Evolutionary conservation across 331 rosid genomes (phyloP), one percentile per base, ranked within the genome.

Genomic region (Malus hybrid): DNA sequence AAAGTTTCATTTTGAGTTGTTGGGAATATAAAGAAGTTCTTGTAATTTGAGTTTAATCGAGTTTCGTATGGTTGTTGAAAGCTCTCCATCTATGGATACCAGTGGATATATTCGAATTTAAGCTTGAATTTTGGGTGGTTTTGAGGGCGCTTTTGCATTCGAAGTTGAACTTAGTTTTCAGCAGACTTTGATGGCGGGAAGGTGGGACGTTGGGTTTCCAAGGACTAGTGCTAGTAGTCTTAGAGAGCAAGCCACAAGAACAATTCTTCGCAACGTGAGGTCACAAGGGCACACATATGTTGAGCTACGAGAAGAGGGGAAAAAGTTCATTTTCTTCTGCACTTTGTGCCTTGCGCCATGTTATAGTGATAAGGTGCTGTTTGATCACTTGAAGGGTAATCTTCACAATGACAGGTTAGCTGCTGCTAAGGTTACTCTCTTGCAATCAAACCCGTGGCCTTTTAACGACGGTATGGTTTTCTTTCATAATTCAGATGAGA

Each of bases 371-470:
- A 71, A 80, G 7, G 89, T 81, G 59, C 73, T 93, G 82, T 91
- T 79, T 79, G 88, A 87, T 78, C 98, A 93, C 83, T 83, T 93
- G 87, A 90, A 86, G 73, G 98, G 98, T 39, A 91, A 79, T 81
- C 89, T 91, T 77, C 98, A 93, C 57, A 81, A 67, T 71, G 74
- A 62, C 75, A 87, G 96, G 73, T 71, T 93, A 57, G 80, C 86
- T 19, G 72, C 88, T 71, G 97, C 98, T 28, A 90, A 85, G 82
- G 72, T 83, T 73, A 93, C 98, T 42, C 86, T 93, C 48, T 70
- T 93, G 46, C 80, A 87, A 65, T 91, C 89, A 6, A 93, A 91
- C 28, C 97, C 98, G 0, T 93, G 97, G 98, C 98, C 97, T 65
- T 93, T 93, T 57, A 87, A 83, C 63, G 97, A 93, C 59, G 97